These are phyloP conservation scores for Tricholoma hemisulphureum DNA, from an alignment of 768 basidiomycete genomes.

Conservation along the genomic window DNA sequence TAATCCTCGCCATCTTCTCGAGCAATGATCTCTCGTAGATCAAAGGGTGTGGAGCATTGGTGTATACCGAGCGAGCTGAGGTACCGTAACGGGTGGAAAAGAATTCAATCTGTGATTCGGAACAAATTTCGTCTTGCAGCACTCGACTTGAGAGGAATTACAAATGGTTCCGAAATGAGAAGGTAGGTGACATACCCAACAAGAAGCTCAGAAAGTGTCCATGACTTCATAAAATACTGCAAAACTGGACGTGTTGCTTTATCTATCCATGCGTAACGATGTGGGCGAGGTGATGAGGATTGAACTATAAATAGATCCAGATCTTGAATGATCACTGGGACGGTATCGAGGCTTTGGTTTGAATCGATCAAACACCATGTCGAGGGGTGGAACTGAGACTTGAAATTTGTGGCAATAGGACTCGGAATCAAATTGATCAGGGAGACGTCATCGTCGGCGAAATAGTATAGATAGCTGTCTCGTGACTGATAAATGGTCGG, in stretches of 20 bases:
- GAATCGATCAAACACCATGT: constrained; percentile 17
- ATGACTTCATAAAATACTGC: constrained; percentile 13
- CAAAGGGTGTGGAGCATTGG: neutral
- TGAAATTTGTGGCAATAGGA: constrained; percentile 3
- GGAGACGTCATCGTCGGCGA: constrained; percentile 12
- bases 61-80: constrained; percentile 4
- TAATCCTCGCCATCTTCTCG: neutral
- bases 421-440: constrained; percentile 7
- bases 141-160: constrained; percentile 6
- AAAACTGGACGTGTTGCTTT: constrained; percentile 5
- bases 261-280: constrained; percentile 9
- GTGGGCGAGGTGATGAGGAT: constrained; percentile 12
- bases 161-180: constrained; percentile 2
- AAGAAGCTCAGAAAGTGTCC: constrained; percentile 13
- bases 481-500: constrained; percentile 16
- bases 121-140: constrained; percentile 5
- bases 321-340: constrained; percentile 11
- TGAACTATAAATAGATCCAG: constrained; percentile 13
- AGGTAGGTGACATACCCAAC: constrained; percentile 8
- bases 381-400: constrained; percentile 4
- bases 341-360: constrained; percentile 8
- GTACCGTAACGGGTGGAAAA: constrained; percentile 1
- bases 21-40: neutral
- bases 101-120: constrained; percentile 5
- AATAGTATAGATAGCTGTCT: constrained; percentile 11